Base-by-base conservation (phyloP, 306 rosid genomes). In the Cicer chorassanicum region DNA sequence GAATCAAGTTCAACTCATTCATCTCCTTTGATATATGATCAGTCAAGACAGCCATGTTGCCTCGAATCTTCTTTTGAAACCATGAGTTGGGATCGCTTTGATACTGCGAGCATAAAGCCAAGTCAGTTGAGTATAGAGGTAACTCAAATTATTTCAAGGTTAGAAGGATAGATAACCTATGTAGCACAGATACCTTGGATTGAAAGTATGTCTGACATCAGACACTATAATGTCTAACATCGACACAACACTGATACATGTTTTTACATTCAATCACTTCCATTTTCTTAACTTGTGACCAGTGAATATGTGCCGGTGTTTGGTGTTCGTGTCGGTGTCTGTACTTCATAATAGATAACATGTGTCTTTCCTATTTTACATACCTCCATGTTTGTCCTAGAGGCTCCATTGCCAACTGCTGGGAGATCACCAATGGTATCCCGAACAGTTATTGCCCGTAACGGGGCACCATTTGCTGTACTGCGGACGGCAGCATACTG, bases 401-500 rank as follows among this genome's bases (percentile, higher is more conserved):
- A 90, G 56, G 99, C 96, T 48, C 99, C 99, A 85, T 94, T 94
- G 29, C 87, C 93, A 21, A 94, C 95, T 15, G 88, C 78, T 9
- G 99, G 99, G 80, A 94, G 96, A 81, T 94, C 99, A 15, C 98
- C 99, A 72, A 94, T 94, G 73, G 99, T 92, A 69, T 94, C 99
- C 49, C 91, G 79, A 24, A 92, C 99, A 61, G 99, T 94, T 51
- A 94, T 94, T 70, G 99, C 83, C 40, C 99, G 99, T 76, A 82
- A 87, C 9, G 99, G 99, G 11, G 96, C 99, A 56, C 99, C 99
- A 14, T 81, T 73, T 18, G 97, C 93, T 1, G 99, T 94, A 77
- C 99, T 94, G 62, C 81, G 73, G 57, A 76, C 98, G 16, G 97
- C 99, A 81, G 98, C 93, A 83, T 94, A 92, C 39, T 88, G 92